A percentile compares a stretch with the other conserved stretches of the same genome.
phyloP scores from a whole-genome alignment of 2,329 filamentous ascomycete species.

The Cladorrhinum sp. region DNA sequence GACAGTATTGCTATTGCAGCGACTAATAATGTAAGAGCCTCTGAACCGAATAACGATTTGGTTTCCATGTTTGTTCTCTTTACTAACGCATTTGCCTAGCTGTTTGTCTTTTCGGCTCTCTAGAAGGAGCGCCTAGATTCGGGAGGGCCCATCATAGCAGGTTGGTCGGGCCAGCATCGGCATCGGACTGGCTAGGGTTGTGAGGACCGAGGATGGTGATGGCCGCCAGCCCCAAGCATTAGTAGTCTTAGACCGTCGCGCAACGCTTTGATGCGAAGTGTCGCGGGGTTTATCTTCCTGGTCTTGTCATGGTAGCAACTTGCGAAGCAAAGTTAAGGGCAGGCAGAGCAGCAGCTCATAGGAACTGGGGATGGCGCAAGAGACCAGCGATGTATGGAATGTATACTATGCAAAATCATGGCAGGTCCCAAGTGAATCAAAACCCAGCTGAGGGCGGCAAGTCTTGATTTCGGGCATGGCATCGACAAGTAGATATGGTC shows the following conservation, averaged over 20 bases:
- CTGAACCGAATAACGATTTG: background rate
- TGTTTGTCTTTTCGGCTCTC: constrained; percentile 36
- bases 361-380: background rate
- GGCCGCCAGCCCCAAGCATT: background rate
- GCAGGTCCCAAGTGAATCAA: background rate
- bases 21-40: constrained; percentile 88
- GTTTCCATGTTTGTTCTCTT: background rate
- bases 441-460: background rate
- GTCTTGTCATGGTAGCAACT: background rate
- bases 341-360: background rate
- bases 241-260: background rate
- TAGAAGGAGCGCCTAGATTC: constrained; percentile 22
- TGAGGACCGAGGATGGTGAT: background rate
- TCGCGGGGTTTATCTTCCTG: background rate
- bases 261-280: background rate
- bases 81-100: constrained; percentile 29
- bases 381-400: background rate
- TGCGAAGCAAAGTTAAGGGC: constrained; percentile 8
- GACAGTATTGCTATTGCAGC: constrained; percentile 99
- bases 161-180: background rate
- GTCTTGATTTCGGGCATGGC: background rate
- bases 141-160: background rate
- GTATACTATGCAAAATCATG: background rate
- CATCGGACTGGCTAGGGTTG: background rate
- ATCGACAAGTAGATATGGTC: background rate